A percentile compares a stretch with the other conserved stretches of the same genome.
phyloP scores from a whole-genome alignment of 1,284 basidiomycete genomes.

The Phenoliferia sp. region DNA sequence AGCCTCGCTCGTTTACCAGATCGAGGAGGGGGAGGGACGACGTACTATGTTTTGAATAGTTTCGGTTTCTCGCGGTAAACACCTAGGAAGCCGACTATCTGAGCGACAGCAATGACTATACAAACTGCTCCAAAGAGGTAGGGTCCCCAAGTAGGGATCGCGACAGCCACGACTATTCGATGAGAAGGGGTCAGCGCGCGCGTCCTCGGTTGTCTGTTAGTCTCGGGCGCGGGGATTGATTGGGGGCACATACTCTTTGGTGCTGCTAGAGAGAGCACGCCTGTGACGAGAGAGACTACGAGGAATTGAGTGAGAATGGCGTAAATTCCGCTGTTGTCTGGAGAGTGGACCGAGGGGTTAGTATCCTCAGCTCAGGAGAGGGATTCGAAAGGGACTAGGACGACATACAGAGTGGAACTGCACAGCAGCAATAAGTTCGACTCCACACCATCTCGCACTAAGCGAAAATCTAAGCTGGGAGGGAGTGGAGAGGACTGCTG shows the following conservation, averaged over 20 bases:
- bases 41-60: constrained; percentile 63
- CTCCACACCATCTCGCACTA: constrained; percentile 20
- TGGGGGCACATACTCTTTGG: constrained; percentile 58
- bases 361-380: not conserved
- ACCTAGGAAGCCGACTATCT: constrained; percentile 74
- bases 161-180: constrained; percentile 70
- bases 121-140: constrained; percentile 68
- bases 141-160: constrained; percentile 67
- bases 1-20: too few relatives aligned
- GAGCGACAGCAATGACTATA: constrained; percentile 64
- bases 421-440: constrained; percentile 30
- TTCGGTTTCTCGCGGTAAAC: constrained; percentile 73
- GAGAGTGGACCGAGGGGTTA: not conserved
- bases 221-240: constrained; percentile 7
- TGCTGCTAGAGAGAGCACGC: constrained; percentile 70
- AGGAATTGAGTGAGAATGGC: constrained; percentile 70
- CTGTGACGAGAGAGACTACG: constrained; percentile 61
- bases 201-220: not conserved
- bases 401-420: constrained; percentile 28
- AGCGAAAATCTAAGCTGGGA: too few relatives aligned
- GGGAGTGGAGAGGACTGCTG: not conserved
- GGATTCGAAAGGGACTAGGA: not conserved
- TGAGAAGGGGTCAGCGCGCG: not conserved
- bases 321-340: constrained; percentile 74
- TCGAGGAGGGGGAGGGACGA: not conserved